Conservation (phyloP, 2,329 filamentous ascomycete species). For the Aspergillus udagawae region DNA sequence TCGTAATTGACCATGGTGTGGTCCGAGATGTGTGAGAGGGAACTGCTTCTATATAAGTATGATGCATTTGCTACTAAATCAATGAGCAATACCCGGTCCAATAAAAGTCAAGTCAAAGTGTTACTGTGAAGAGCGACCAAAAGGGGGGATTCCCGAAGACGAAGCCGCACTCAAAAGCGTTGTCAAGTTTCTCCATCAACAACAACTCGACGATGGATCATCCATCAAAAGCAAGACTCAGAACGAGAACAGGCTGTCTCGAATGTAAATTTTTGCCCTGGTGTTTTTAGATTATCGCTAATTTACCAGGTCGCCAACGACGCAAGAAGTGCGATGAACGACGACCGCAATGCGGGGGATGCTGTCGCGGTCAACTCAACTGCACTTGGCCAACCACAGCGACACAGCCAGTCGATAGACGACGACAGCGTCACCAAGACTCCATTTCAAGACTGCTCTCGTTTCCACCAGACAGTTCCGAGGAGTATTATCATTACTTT, state of each 20-base stretch:
- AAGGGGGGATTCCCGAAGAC: too few species aligned
- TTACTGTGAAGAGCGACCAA: too few species aligned
- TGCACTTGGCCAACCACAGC: slow-evolving; percentile 2
- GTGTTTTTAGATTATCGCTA: not conserved
- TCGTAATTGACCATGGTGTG: not conserved
- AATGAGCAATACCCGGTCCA: too few species aligned
- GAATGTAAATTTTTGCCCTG: slow-evolving; percentile 5
- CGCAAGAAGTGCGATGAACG: slow-evolving; percentile 18
- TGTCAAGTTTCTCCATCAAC: too few species aligned
- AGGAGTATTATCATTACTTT: slow-evolving; percentile 12
- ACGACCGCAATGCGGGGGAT: slow-evolving; percentile 10
- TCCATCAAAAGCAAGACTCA: slow-evolving; percentile 2
- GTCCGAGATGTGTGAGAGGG: too few species aligned
- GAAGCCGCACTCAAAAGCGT: too few species aligned
- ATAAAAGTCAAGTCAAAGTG: too few species aligned
- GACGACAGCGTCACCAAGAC: not conserved
- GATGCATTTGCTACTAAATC: not conserved
- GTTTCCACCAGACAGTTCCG: slow-evolving; percentile 9
- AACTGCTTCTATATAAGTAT: too few species aligned
- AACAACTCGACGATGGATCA: too few species aligned
- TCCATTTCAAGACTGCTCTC: slow-evolving; percentile 10
- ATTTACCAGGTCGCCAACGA: slow-evolving; percentile 6
- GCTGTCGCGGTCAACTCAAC: slow-evolving; percentile 9
- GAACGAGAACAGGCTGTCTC: slow-evolving; percentile 12
- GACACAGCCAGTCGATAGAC: not conserved